phyloP scores from a whole-genome alignment of 108 stramenopile genomes.

The Cyclotella distinguenda region DNA sequence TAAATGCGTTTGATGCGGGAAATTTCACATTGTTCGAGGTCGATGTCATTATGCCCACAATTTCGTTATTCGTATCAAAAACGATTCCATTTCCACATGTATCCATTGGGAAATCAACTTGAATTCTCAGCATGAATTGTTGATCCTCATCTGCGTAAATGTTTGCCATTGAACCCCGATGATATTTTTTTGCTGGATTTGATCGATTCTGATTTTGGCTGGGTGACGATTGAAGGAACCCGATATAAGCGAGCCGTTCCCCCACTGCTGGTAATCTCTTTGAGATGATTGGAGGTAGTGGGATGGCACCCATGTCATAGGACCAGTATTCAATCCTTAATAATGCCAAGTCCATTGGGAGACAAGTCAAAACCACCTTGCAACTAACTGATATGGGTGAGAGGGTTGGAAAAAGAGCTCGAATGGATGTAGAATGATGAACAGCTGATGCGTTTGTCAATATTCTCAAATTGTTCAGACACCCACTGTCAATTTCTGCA shows the following conservation, averaged over 20 bases:
- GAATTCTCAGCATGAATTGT: constrained; percentile 41
- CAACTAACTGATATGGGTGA: constrained; percentile 12
- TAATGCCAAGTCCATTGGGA: constrained; percentile 29
- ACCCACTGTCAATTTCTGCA: too few relatives aligned
- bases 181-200: too few relatives aligned
- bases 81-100: constrained; percentile 49
- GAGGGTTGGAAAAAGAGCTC: constrained; percentile 18
- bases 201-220: too few relatives aligned
- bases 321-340: constrained; percentile 1
- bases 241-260: constrained; percentile 8
- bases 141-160: constrained; percentile 19
- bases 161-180: not conserved
- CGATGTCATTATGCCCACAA: constrained; percentile 57
- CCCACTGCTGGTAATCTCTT: constrained; percentile 11
- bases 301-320: not conserved
- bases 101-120: constrained; percentile 47
- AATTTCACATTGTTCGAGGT: constrained; percentile 22
- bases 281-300: not conserved
- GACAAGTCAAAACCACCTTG: constrained; percentile 18
- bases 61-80: constrained; percentile 35
- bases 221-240: not conserved
- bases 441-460: constrained; percentile 57
- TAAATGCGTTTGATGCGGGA: constrained; percentile 42
- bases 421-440: constrained; percentile 51
- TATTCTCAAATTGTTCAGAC: constrained; percentile 5